Conservation (phyloP, 208 protist species). For the Jaenimonas drosophilae region DNA sequence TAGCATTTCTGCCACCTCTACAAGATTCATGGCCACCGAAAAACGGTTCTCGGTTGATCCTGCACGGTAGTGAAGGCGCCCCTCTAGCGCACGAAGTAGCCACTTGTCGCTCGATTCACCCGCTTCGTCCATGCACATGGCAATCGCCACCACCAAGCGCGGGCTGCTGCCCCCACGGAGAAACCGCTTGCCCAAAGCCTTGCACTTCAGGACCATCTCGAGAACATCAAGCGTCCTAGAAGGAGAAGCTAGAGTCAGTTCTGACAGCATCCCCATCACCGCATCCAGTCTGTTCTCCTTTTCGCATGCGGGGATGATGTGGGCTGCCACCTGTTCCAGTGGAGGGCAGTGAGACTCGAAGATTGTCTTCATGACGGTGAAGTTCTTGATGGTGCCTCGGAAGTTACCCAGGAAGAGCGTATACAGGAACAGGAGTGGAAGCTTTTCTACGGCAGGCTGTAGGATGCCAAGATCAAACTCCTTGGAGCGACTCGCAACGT, state of each 20-base stretch:
- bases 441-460: slow-evolving; percentile 39
- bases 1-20: slow-evolving; percentile 81
- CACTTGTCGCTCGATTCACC: slow-evolving; percentile 71
- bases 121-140: slow-evolving; percentile 84
- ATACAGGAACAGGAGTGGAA: slow-evolving; percentile 69
- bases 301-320: slow-evolving; percentile 63
- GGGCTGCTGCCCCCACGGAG: slow-evolving; percentile 59
- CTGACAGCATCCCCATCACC: slow-evolving; percentile 68
- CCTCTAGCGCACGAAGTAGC: slow-evolving; percentile 73
- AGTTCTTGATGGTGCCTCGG: slow-evolving; percentile 73
- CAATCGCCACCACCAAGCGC: slow-evolving; percentile 70
- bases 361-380: slow-evolving; percentile 52
- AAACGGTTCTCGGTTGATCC: slow-evolving; percentile 82
- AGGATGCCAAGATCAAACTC: slow-evolving; percentile 72
- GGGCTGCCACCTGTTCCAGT: slow-evolving; percentile 45
- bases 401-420: slow-evolving; percentile 56
- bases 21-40: slow-evolving; percentile 72
- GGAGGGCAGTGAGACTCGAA: slow-evolving; percentile 38
- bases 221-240: slow-evolving; percentile 56
- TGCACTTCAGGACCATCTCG: slow-evolving; percentile 62
- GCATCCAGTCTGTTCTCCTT: slow-evolving; percentile 44
- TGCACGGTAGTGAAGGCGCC: slow-evolving; percentile 72
- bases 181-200: slow-evolving; percentile 53
- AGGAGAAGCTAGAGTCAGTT: slow-evolving; percentile 53
- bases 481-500: slow-evolving; percentile 70